These are phyloP conservation scores for Phaeosphaeriaceae sp. DNA, from an alignment of 2,329 filamentous ascomycete genomes.

Conservation along the genomic window DNA sequence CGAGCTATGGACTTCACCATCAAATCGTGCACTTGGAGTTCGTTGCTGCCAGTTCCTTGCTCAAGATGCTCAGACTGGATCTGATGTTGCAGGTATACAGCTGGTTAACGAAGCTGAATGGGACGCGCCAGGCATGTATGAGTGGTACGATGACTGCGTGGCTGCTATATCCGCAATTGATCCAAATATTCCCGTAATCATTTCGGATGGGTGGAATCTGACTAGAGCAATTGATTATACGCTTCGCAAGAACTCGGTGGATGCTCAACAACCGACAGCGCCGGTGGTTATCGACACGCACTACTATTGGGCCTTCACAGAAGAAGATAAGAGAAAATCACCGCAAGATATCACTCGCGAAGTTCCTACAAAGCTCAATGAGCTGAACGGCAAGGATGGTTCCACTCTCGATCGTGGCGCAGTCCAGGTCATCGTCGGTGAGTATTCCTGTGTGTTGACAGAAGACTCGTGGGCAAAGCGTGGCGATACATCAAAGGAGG, in stretches of 20 bases:
- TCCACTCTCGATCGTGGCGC: constrained; percentile 58
- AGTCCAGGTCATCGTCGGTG: constrained; percentile 60
- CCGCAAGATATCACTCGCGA: constrained; percentile 60
- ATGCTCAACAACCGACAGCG: constrained; percentile 40
- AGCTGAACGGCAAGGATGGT: constrained; percentile 57
- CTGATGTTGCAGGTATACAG: constrained; percentile 62
- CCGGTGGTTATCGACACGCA: constrained; percentile 66
- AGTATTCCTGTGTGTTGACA: constrained; percentile 64
- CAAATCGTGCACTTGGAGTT: constrained; percentile 55
- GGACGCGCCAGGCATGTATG: constrained; percentile 60
- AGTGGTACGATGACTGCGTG: constrained; percentile 63
- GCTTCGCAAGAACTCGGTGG: constrained; percentile 48
- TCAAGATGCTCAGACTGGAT: constrained; percentile 51
- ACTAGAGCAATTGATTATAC: constrained; percentile 54
- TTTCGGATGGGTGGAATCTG: constrained; percentile 66
- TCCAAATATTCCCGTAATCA: constrained; percentile 59
- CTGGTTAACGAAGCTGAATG: constrained; percentile 63
- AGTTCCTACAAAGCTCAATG: constrained; percentile 51
- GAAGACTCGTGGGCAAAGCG: constrained; percentile 56
- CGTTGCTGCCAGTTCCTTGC: constrained; percentile 59
- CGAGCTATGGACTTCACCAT: constrained; percentile 57
- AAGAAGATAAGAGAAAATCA: constrained; percentile 57
- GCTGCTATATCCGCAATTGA: constrained; percentile 57
- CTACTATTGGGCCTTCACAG: constrained; percentile 65
- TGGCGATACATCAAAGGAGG: constrained; percentile 42